phyloP scores from a whole-genome alignment of 2,329 filamentous ascomycete species.

The Aciculosporium take region DNA sequence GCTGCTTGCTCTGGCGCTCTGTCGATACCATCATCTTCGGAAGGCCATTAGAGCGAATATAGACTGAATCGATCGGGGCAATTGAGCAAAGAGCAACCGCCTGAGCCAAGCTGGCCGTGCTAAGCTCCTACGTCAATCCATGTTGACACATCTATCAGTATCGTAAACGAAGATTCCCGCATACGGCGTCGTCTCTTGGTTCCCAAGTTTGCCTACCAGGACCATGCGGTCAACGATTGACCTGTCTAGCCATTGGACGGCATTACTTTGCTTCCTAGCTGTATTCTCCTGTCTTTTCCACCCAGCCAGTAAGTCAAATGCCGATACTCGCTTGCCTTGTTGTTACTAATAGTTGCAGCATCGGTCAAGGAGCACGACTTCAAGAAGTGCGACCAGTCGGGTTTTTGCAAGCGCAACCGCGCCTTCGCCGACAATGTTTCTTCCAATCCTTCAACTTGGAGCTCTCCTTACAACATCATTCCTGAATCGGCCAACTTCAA shows the following conservation, averaged over 20 bases:
- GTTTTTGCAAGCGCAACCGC: conserved; percentile 93
- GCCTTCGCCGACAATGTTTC: conserved; percentile 69
- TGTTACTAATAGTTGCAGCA: conserved; percentile 30
- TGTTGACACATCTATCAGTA: background rate
- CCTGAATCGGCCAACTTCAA: conserved; percentile 60
- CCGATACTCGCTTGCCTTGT: background rate
- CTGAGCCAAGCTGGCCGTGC: conserved; percentile 3
- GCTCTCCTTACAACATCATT: conserved; percentile 65
- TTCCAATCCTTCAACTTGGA: conserved; percentile 52
- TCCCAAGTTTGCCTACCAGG: conserved; percentile 11
- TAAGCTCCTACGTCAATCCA: background rate
- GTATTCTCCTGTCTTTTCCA: conserved; percentile 46
- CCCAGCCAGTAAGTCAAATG: conserved; percentile 43
- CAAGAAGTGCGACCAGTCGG: conserved; percentile 90
- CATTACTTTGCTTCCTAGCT: conserved; percentile 44
- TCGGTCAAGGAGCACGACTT: conserved; percentile 92
- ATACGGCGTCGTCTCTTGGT: background rate
- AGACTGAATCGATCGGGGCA: background rate
- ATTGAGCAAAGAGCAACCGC: background rate
- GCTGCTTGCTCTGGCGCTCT: background rate
- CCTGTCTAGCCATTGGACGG: conserved; percentile 49
- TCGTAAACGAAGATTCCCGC: background rate
- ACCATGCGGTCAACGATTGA: conserved; percentile 36
- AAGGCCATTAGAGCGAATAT: background rate
- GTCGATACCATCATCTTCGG: background rate